phyloP scores from a whole-genome alignment of 2,329 filamentous ascomycete species.

The Gyromitra esculenta region DNA sequence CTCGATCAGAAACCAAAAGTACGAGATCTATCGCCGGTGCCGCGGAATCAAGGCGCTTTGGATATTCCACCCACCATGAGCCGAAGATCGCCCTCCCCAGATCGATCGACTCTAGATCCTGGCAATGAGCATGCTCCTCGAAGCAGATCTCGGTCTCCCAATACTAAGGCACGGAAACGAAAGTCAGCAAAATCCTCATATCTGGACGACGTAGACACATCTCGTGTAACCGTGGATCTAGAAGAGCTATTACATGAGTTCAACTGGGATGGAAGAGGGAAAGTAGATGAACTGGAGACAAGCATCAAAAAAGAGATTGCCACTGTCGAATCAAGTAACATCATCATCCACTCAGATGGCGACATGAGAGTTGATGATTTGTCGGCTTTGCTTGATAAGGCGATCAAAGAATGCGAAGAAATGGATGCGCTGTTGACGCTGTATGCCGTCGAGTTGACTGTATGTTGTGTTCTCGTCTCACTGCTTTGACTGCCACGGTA shows the following conservation, averaged over 20 bases:
- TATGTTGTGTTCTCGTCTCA: slow-evolving; percentile 61
- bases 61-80: slow-evolving; percentile 39
- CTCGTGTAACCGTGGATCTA: slow-evolving; percentile 56
- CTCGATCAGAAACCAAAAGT: slow-evolving; percentile 26
- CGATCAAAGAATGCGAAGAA: slow-evolving; percentile 95
- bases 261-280: slow-evolving; percentile 57
- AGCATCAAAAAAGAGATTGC: slow-evolving; percentile 57
- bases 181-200: slow-evolving; percentile 53
- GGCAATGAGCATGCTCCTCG: slow-evolving; percentile 35
- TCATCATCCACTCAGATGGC: slow-evolving; percentile 65
- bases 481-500: neutral
- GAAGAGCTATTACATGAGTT: slow-evolving; percentile 57
- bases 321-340: slow-evolving; percentile 58
- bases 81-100: slow-evolving; percentile 35
- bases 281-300: slow-evolving; percentile 56
- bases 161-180: slow-evolving; percentile 49
- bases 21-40: slow-evolving; percentile 37
- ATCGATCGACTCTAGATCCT: slow-evolving; percentile 31
- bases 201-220: slow-evolving; percentile 56
- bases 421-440: slow-evolving; percentile 92
- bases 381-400: slow-evolving; percentile 83
- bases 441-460: slow-evolving; percentile 92
- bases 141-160: slow-evolving; percentile 49
- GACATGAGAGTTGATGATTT: slow-evolving; percentile 90
- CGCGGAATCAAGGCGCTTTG: slow-evolving; percentile 40